Percentiles rank a stretch among this genome's conserved stretches.
Conservation (phyloP, 352 stramenopile genomes). For the Phytophthora chlamydospora region DNA sequence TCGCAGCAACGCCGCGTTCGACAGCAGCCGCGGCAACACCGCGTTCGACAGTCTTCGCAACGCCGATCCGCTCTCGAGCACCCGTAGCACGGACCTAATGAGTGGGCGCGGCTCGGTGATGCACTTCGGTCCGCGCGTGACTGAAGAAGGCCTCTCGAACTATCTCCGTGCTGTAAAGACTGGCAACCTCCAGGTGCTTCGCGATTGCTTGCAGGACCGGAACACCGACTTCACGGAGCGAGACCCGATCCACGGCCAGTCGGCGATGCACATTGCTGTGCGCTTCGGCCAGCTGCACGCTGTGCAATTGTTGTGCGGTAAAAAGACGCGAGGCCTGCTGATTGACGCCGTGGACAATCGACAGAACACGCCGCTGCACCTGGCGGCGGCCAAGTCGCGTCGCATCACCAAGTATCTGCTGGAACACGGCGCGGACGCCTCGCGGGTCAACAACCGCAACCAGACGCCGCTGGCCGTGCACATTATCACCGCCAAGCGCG, state of each 20-base stretch:
- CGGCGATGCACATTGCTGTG: conserved; percentile 80
- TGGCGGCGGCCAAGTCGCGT: conserved; percentile 81
- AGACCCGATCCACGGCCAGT: conserved; percentile 77
- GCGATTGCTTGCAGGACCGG: conserved; percentile 57
- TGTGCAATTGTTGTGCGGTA: conserved; percentile 74
- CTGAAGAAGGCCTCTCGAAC: conserved; percentile 62
- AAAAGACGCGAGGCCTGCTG: conserved; percentile 58
- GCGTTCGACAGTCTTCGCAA: conserved; percentile 31
- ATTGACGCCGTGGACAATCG: conserved; percentile 77
- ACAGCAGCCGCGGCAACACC: conserved; percentile 25
- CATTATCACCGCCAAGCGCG: conserved; percentile 76
- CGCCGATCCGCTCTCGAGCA: conserved; percentile 30
- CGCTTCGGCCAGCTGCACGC: conserved; percentile 79
- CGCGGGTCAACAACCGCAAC: conserved; percentile 67
- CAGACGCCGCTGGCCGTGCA: conserved; percentile 80
- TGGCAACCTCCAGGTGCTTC: conserved; percentile 68
- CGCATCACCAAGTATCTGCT: conserved; percentile 86
- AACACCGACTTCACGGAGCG: conserved; percentile 67
- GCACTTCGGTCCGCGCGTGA: conserved; percentile 55
- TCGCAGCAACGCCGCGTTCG: conserved; percentile 23
- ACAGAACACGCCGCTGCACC: conserved; percentile 78
- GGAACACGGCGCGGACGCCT: conserved; percentile 69
- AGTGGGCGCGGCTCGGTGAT: conserved; percentile 50
- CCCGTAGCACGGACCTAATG: conserved; percentile 32
- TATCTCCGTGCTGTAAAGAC: conserved; percentile 71